A percentile compares a stretch with the other conserved stretches of the same genome.
Evolutionary conservation across 2,329 filamentous ascomycete species (phyloP).

Genomic region (Diaporthe ilicicola): DNA sequence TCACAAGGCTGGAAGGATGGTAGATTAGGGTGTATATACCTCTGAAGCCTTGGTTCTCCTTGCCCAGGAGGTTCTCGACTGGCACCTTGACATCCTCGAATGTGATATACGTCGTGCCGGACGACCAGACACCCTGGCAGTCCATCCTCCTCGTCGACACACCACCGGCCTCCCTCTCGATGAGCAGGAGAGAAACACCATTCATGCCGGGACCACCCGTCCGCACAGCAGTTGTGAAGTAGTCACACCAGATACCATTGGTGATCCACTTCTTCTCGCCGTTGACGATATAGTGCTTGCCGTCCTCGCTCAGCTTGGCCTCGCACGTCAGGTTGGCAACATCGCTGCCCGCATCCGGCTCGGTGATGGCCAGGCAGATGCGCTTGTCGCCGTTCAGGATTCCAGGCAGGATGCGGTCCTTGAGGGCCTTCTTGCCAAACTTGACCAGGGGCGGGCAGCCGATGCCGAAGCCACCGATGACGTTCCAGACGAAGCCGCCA

Average conservation of each 20-base stretch:
- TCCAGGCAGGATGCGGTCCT: conserved; percentile 87
- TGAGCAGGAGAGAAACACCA: conserved; percentile 88
- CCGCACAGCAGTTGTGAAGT: conserved; percentile 96
- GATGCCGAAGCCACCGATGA: conserved; percentile 96
- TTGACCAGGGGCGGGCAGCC: conserved; percentile 91
- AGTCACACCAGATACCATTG: conserved; percentile 96
- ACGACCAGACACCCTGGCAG: conserved; percentile 96
- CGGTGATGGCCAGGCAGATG: conserved; percentile 96
- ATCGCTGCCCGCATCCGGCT: conserved; percentile 93
- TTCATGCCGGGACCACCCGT: conserved; percentile 92
- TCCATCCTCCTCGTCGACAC: conserved; percentile 96
- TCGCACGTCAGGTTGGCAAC: conserved; percentile 96
- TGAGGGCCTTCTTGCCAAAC: conserved; percentile 85
- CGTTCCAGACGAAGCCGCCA: conserved; percentile 95
- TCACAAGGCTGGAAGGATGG: neutral
- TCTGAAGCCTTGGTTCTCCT: conserved; percentile 98
- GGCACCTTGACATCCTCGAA: conserved; percentile 99
- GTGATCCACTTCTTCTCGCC: conserved; percentile 99
- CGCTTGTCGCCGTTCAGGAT: conserved; percentile 94
- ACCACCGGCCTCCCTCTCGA: conserved; percentile 84
- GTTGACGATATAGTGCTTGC: conserved; percentile 99
- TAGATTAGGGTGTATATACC: conserved; percentile 52
- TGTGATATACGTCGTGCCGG: conserved; percentile 95
- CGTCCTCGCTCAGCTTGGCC: conserved; percentile 92
- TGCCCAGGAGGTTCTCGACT: conserved; percentile 97